Percentiles rank a stretch among this genome's conserved stretches.
Evolutionary conservation across 139 green algal genomes (phyloP).

Genomic region (Chlorella vulgaris): DNA sequence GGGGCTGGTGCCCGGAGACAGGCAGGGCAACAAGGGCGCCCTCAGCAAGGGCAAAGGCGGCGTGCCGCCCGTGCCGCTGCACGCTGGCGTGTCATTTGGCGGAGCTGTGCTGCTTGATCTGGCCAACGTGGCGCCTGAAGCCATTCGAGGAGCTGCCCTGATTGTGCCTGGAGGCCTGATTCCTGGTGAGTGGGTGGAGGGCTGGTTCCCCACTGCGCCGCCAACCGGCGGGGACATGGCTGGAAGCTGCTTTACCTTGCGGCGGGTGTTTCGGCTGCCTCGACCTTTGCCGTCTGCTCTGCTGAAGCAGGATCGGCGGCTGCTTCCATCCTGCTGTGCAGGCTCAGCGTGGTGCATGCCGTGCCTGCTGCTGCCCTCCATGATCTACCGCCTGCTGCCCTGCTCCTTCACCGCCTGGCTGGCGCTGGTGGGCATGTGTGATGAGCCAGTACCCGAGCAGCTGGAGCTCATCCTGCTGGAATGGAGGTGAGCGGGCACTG

Average conservation of each 20-base stretch:
- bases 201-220: not conserved
- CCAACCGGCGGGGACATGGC: not conserved
- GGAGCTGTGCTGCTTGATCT: not conserved
- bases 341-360: no score
- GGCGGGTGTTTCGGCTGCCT: not conserved
- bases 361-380: conserved; percentile 9
- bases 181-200: not conserved
- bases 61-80: not conserved
- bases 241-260: not conserved
- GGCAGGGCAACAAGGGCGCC: not conserved
- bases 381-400: conserved; percentile 23
- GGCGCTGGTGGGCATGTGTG: not conserved
- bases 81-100: conserved; percentile 7
- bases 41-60: not conserved
- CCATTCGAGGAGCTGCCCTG: not conserved
- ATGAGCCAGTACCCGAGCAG: not conserved
- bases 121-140: not conserved
- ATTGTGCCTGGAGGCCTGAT: conserved; percentile 5
- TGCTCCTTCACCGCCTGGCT: conserved; percentile 1
- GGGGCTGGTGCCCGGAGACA: not conserved
- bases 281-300: no score
- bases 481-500: not conserved
- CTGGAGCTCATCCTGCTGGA: not conserved
- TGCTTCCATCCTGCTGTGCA: not conserved
- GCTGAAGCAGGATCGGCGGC: not conserved